Evolutionary conservation across 768 basidiomycete species (phyloP), one percentile per base, ranked within the genome.

Genomic region (Sarcomyxa edulis): DNA sequence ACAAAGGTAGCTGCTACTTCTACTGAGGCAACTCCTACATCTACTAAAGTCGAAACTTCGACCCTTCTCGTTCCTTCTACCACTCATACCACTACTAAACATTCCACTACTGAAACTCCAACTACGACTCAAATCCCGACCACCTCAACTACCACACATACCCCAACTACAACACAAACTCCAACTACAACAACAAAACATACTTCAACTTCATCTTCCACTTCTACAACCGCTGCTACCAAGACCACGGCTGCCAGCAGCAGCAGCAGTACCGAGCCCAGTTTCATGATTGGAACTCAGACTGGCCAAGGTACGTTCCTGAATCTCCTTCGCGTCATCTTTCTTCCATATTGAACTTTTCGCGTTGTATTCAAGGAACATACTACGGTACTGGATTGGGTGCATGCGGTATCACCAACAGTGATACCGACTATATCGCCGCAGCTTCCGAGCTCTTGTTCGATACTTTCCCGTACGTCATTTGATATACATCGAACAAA

Each of bases 381-480:
- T 81, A 59, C 58, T 82, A 78, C 48, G 51, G 42, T 15, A 69
- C 78, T 43, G 82, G 80, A 37, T 68, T 82, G 29, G 78, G 78
- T 38, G 70, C 82, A 7, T 84, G 82, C 53, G 81, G 81, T 32
- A 68, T 72, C 48, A 65, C 60, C 32, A 81, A 79, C 62, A 57
- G 43, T 0, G 72, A 75, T 48, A 41, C 44, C 6, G 69, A 84
- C 39, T 49, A 55, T 51, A 79, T 84, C 46, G 76, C 64, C 40
- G 82, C 82, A 7, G 75, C 77, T 30, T 79, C 81, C 9, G 50
- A 66, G 18, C 31, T 55, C 2, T 56, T 83, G 14, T 84, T 70
- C 53, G 82, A 85, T 52, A 46, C 5, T 14, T 82, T 62, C 65
- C 79, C 79, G 78, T 81, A 55, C 45, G 79, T 66, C 8, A n/a